Evolutionary conservation across 768 basidiomycete species (phyloP).

Genomic region (Phaffia australis): DNA sequence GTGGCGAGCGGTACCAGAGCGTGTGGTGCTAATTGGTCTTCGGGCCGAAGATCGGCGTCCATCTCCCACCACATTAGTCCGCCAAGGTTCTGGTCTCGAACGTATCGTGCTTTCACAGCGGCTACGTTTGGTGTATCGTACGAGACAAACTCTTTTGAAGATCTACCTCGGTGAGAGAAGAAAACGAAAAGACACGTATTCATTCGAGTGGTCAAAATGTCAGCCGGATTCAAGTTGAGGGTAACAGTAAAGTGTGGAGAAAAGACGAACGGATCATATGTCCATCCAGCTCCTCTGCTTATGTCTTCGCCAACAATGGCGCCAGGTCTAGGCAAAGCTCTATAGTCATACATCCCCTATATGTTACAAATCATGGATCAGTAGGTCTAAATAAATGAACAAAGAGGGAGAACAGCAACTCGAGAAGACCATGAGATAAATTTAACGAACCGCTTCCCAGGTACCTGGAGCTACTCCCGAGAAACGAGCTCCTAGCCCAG

Average conservation of each 20-base stretch:
- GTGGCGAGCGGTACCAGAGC: slow-evolving; percentile 18
- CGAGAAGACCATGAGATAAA: slow-evolving; percentile 37
- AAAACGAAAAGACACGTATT: not conserved
- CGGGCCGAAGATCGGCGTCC: slow-evolving; percentile 20
- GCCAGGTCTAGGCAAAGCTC: slow-evolving; percentile 68
- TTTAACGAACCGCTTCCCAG: slow-evolving; percentile 67
- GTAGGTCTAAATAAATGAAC: not conserved
- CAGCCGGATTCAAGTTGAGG: not conserved
- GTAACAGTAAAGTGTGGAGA: not conserved
- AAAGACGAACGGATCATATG: slow-evolving; percentile 53
- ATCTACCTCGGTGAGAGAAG: not conserved
- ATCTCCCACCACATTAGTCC: slow-evolving; percentile 69
- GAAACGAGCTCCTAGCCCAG: slow-evolving; percentile 58
- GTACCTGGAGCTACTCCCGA: slow-evolving; percentile 72
- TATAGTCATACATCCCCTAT: slow-evolving; percentile 63
- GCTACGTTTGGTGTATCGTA: slow-evolving; percentile 64
- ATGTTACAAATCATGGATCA: not conserved
- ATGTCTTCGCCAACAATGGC: slow-evolving; percentile 58
- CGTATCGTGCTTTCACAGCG: slow-evolving; percentile 57
- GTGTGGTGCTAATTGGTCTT: not conserved
- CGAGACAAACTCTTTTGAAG: slow-evolving; percentile 59
- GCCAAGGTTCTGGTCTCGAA: slow-evolving; percentile 60
- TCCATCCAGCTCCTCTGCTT: slow-evolving; percentile 63
- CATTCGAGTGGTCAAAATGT: no score
- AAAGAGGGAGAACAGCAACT: not conserved